phyloP scores from a whole-genome alignment of 371 early-diverging fungal species.

The Apophysomyces sp. region DNA sequence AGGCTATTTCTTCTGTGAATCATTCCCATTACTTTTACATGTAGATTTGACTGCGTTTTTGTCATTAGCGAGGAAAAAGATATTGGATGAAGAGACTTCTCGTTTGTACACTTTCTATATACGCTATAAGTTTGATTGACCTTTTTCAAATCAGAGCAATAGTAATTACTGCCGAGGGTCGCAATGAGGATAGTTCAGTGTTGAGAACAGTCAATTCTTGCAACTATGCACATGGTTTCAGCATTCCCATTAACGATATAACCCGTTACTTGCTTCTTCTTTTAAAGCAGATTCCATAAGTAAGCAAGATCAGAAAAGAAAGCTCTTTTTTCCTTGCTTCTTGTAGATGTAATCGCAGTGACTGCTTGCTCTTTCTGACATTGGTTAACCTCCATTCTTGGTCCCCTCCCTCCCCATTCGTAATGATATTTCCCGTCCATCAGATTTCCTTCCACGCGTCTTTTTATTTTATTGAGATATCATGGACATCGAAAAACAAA shows the following conservation, averaged over 20 bases:
- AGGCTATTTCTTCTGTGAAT: not conserved
- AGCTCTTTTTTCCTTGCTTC: not conserved
- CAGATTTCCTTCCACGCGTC: too few species aligned
- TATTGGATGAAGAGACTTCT: conserved; percentile 12
- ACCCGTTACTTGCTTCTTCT: not conserved
- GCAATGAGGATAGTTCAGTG: conserved; percentile 6
- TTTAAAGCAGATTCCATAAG: not conserved
- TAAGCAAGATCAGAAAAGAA: not conserved
- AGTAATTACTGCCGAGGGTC: conserved; percentile 7
- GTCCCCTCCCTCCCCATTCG: too few species aligned
- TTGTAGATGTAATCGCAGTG: not conserved
- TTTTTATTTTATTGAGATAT: not conserved
- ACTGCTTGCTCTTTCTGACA: not conserved
- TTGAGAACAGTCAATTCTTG: conserved; percentile 12
- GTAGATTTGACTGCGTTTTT: conserved; percentile 10
- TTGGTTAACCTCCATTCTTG: too few species aligned
- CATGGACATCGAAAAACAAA: not conserved
- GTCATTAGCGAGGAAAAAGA: conserved; percentile 12
- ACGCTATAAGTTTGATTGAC: not conserved
- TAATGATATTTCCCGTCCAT: too few species aligned
- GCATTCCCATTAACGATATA: not conserved
- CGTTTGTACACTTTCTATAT: conserved; percentile 8
- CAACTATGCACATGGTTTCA: not conserved
- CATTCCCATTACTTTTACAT: conserved; percentile 7
- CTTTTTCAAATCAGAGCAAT: not conserved